phyloP scores from a whole-genome alignment of 495 filamentous ascomycete genomes.

The Bathelium albidoporum region DNA sequence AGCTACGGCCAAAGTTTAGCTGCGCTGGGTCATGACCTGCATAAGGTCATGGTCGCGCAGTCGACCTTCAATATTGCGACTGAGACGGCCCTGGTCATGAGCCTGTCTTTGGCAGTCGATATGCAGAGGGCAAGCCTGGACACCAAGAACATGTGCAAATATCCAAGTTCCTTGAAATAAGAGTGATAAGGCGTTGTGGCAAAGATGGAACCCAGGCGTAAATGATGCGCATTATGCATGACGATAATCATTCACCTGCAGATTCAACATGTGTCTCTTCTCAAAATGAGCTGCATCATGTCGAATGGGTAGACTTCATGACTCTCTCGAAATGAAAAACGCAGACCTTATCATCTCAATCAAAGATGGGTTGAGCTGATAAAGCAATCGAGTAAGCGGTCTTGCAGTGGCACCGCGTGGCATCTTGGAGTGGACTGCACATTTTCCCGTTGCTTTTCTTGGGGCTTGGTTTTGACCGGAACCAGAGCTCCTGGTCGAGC shows the following conservation, averaged over 20 bases:
- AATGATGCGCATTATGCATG: neutral
- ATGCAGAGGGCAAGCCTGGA: too few species aligned
- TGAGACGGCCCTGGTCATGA: too few species aligned
- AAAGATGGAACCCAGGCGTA: neutral
- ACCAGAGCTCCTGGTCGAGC: neutral
- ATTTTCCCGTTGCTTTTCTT: neutral
- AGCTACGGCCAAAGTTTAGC: too few species aligned
- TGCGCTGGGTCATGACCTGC: neutral
- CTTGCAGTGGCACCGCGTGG: slow-evolving; percentile 3
- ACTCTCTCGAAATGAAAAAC: too few species aligned
- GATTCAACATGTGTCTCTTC: too few species aligned
- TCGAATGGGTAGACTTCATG: too few species aligned
- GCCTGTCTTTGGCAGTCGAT: too few species aligned
- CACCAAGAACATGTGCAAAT: too few species aligned
- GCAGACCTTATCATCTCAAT: too few species aligned
- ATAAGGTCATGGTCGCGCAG: neutral
- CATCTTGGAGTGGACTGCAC: neutral
- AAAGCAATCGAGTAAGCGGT: neutral
- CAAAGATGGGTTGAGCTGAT: neutral
- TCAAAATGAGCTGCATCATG: too few species aligned
- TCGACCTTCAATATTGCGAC: neutral
- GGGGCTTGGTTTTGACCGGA: neutral
- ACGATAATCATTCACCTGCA: neutral
- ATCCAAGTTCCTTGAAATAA: too few species aligned
- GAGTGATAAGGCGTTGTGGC: neutral